Conservation (phyloP, 805 yeast genomes). For the Spathaspora gorwiae region DNA sequence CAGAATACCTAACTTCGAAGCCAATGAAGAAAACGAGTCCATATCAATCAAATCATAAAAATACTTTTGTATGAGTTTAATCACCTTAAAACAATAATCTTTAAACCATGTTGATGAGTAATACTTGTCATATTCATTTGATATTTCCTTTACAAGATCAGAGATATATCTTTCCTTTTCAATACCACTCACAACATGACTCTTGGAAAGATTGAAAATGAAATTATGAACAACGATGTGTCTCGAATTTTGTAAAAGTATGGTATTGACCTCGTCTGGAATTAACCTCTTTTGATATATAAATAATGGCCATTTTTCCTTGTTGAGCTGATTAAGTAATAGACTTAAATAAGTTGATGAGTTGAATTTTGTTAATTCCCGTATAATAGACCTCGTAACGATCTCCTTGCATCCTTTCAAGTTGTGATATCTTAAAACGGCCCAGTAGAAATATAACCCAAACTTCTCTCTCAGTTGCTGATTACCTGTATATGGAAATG, state of each 20-base stretch:
- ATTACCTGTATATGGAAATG: conserved; percentile 38
- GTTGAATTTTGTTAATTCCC: conserved; percentile 20
- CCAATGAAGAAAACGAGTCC: conserved; percentile 8
- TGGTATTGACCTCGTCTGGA: conserved; percentile 14
- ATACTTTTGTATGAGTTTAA: conserved; percentile 18
- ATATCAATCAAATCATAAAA: conserved; percentile 11
- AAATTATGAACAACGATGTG: conserved; percentile 15
- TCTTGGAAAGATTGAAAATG: conserved; percentile 15
- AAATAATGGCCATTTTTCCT: conserved; percentile 14
- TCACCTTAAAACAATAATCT: conserved; percentile 26
- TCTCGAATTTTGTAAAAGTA: conserved; percentile 17
- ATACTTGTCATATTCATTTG: conserved; percentile 23
- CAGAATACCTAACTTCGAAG: conserved; percentile 26
- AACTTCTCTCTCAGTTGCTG: conserved; percentile 31
- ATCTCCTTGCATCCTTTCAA: conserved; percentile 18
- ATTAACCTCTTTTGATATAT: conserved; percentile 12
- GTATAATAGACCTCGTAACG: conserved; percentile 18
- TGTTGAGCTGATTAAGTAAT: conserved; percentile 16
- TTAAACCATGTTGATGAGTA: conserved; percentile 18
- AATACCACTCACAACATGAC: conserved; percentile 4
- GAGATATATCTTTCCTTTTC: conserved; percentile 10
- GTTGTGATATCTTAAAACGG: conserved; percentile 18
- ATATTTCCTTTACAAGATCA: conserved; percentile 15
- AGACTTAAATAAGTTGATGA: conserved; percentile 23
- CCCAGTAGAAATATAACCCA: conserved; percentile 22